Evolutionary conservation across 768 basidiomycete genomes (phyloP), one percentile per base, ranked within the genome.

Genomic region (Termitomyces sp.): DNA sequence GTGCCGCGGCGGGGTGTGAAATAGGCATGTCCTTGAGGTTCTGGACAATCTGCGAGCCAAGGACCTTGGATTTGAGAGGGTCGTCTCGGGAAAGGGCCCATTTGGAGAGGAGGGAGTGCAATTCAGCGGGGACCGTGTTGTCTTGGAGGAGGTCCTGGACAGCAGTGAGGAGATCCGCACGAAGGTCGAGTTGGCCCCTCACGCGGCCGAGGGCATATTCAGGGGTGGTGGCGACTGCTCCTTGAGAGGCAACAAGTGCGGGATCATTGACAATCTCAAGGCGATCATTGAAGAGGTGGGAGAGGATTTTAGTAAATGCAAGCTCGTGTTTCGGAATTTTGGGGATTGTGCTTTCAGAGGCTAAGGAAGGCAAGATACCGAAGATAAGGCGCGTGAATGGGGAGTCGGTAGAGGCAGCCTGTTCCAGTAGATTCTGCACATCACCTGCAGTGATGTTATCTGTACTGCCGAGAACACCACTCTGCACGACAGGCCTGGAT

Each of bases 191-290:
- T 63, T 93, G 84, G 2, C 90, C 92, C 39, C 92, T 86, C 47
- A 94, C 86, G 46, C 94, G 88, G 13, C 97, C 96, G 36, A 98
- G 81, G 0, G 97, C 96, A 67, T 88, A 98, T 68, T 98, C 93
- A 2, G 96, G 97, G n/a, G 82, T 88, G 10, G 94, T 96, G 18
- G 93, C 92, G 46, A 85, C 70, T 46, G 80, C 74, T 12, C 93
- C 94, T 57, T 89, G 82, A 14, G 85, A 71, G 10, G 81, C 67
- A 51, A 93, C 84, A 18, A 89, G 79, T 43, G 81, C 75, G 0
- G 93, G 94, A 3, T 88, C 85, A 72, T 99, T 98, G 65, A 87
- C 79, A 58, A 99, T 80, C 60, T 94, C 87, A 0, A 98, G 76
- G 2, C 91, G 82, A 8, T 86, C 83, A 42, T 75, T 78, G 68